phyloP scores from a whole-genome alignment of 441 rosid species.

The Syzygium malaccense region DNA sequence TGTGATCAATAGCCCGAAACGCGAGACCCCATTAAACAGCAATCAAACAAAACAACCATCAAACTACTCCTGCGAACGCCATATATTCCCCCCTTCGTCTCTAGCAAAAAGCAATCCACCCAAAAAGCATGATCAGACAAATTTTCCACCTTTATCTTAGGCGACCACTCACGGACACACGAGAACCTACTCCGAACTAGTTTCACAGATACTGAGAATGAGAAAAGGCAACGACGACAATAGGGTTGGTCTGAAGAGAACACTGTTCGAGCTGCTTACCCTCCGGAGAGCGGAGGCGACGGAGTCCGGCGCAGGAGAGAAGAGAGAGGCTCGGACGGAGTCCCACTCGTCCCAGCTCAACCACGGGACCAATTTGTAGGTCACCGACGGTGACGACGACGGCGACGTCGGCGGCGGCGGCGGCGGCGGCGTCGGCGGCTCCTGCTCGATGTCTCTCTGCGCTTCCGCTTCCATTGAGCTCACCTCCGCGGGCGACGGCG shows the following conservation, averaged over 20 bases:
- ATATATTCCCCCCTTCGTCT: background rate
- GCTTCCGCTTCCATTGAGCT: constrained; percentile 22
- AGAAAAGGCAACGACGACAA: background rate
- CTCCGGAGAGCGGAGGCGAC: constrained; percentile 54
- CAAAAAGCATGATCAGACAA: background rate
- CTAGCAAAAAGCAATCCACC: background rate
- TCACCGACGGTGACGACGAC: constrained; percentile 21
- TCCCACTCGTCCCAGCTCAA: constrained; percentile 94
- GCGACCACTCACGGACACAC: background rate
- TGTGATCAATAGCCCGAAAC: background rate
- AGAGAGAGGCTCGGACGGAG: constrained; percentile 68
- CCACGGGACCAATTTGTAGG: constrained; percentile 81
- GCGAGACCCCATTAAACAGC: background rate
- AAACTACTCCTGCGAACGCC: background rate
- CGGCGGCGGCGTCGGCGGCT: background rate
- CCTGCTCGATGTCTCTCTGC: constrained; percentile 13
- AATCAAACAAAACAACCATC: background rate
- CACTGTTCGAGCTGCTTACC: constrained; percentile 26
- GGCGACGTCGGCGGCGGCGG: constrained; percentile 2
- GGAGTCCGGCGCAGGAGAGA: constrained; percentile 53
- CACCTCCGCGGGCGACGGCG: background rate
- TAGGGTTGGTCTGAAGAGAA: background rate
- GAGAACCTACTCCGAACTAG: background rate
- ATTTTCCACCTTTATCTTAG: background rate
- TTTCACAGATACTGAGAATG: background rate